phyloP scores from a whole-genome alignment of 208 protist genomes.

The Acanthamoeba healyi region DNA sequence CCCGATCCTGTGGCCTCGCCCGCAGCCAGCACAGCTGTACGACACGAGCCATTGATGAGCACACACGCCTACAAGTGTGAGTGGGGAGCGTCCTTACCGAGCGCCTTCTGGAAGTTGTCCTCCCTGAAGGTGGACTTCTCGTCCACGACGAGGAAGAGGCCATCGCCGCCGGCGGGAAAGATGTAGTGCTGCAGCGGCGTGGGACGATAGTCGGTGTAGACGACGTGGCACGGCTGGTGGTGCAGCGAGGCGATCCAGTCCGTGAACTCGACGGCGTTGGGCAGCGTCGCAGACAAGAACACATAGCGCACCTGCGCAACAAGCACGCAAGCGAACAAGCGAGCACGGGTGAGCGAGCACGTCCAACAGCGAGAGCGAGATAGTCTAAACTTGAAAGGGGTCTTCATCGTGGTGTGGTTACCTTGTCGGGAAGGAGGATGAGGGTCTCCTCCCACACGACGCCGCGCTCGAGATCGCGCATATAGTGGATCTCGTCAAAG shows the following conservation, averaged over 20 bases:
- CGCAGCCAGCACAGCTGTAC: conserved; percentile 71
- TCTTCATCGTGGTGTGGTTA: neutral
- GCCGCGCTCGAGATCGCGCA: conserved; percentile 99
- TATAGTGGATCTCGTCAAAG: conserved; percentile 99
- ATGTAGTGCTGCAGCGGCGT: conserved; percentile 99
- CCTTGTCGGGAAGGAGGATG: conserved; percentile 97
- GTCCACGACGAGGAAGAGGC: conserved; percentile 98
- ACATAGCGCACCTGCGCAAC: conserved; percentile 98
- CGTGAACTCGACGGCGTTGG: conserved; percentile 99
- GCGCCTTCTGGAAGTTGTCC: conserved; percentile 97
- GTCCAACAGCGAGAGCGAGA: neutral
- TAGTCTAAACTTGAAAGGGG: neutral
- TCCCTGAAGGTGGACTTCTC: conserved; percentile 93
- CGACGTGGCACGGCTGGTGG: conserved; percentile 98
- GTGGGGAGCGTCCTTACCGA: conserved; percentile 73
- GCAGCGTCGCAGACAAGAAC: conserved; percentile 99
- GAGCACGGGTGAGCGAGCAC: no score
- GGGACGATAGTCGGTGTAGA: conserved; percentile 99
- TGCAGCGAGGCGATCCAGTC: conserved; percentile 99
- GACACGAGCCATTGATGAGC: neutral
- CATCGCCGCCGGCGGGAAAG: conserved; percentile 97
- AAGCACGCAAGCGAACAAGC: no score
- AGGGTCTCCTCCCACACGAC: conserved; percentile 99
- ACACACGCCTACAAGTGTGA: neutral
- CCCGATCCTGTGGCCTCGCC: conserved; percentile 73